Evolutionary conservation across 495 filamentous ascomycete species (phyloP), one percentile per base, ranked within the genome.

Genomic region (Penicillium malachiteum): DNA sequence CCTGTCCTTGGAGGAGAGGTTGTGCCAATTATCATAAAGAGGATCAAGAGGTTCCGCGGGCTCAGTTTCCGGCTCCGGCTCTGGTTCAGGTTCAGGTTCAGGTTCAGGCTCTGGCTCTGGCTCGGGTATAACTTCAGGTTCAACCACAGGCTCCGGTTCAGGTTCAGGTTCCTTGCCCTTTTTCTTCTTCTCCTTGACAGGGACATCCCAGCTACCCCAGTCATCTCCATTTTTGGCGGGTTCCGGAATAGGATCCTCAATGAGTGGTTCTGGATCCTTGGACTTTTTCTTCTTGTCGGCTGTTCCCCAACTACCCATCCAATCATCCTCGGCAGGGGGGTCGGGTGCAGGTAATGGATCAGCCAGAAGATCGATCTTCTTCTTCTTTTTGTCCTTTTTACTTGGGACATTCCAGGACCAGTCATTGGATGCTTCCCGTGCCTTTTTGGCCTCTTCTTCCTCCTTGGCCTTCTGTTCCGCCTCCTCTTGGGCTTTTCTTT

Each of bases 331-430:
- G 8, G 64, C 56, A 12, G 69, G 55, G 34, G 61, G 52, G 39
- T 55, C 56, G 14, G 62, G 42, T 16, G 62, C 41, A 35, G 64
- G 60, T n/a, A 63, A 66, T 26, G 60, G 58, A 35, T 70, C 71
- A 30, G 57, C 59, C 11, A 67, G 41, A 43, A 67, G 54, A 48
- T 66, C 69, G 14, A 68, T 65, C 42, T 74, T 72, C 47, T 69
- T 68, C 55, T 75, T 76, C 48, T 78, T 76, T 47, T 74, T 76
- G 32, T 73, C 64, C 33, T 76, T 71, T 30, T 72, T 70, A 11
- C 60, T 56, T 17, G 70, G 48, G 9, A 63, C 48, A 50, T 48
- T 52, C 73, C 70, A 78, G 37, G 66, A 64, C 58, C 60, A 72
- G 56, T 62, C 65, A 55, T 65, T 54, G 9, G 43, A 46, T 46